Base-by-base conservation (phyloP, 2,329 filamentous ascomycete species). In the Fusarium sp. region DNA sequence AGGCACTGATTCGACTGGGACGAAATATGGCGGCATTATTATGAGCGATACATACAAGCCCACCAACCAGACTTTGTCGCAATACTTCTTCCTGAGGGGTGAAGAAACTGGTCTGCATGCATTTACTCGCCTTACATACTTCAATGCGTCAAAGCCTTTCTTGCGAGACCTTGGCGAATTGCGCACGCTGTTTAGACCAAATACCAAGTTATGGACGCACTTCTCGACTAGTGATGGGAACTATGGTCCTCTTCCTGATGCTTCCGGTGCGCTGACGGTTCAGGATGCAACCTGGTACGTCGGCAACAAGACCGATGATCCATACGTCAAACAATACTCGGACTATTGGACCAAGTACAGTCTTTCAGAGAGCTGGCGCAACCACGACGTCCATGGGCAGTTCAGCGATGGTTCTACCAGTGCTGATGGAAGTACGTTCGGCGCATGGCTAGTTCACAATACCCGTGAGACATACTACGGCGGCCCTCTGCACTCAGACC, bases 271-370 rank as follows among this genome's bases (percentile, higher is more conserved):
- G 32, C 73, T 85, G 12, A 83, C 83, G 1, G 88, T 91, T 5
- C 89, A 90, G 71, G 89, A 91, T 76, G 88, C 89, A 3, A 90
- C 89, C 0, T 90, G 87, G 86, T 86, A 87, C 50, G 76, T 90
- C 4, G 85, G 85, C n/a, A 85, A 86, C 49, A 84, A 84, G 0
- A 83, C 84, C 0, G 75, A 84, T 26, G 86, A 89, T 69, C 81
- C 85, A 0, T 91, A 90, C 64, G 85, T 87, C 0, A 76, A 83
- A 18, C 80, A 87, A 27, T 84, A 87, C 60, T 83, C 86, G 0
- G 85, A 89, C 46, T 91, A 90, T 75, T 91, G 90, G 74, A 91
- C 88, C 12, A 91, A 91, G 71, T 91, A 91, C 71, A 90, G 85
- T 0, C 89, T 91, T 60, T 82, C 83, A 1, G 86, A 87, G 64